phyloP scores from a whole-genome alignment of 805 yeast species.

The Metschnikowia gelsemii region DNA sequence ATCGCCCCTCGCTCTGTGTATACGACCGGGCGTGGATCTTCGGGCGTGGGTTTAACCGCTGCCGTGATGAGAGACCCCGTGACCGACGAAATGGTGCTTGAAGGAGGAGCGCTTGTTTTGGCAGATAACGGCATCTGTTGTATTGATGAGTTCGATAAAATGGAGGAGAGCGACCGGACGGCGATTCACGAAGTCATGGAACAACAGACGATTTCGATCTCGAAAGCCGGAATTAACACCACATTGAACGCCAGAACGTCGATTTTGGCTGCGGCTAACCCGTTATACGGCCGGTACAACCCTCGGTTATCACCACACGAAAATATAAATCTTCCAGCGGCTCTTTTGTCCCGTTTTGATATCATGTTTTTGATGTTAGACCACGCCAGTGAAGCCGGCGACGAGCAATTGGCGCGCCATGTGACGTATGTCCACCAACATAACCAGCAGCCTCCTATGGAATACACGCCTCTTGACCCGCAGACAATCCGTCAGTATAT shows the following conservation, averaged over 20 bases:
- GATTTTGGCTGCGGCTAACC: slow-evolving; percentile 97
- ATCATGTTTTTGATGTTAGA: slow-evolving; percentile 83
- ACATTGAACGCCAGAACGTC: slow-evolving; percentile 94
- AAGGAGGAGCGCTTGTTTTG: slow-evolving; percentile 95
- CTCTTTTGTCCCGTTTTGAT: slow-evolving; percentile 92
- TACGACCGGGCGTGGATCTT: slow-evolving; percentile 97
- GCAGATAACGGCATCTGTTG: slow-evolving; percentile 99
- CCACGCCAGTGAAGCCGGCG: slow-evolving; percentile 73
- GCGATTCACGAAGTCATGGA: slow-evolving; percentile 99
- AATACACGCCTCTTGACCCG: slow-evolving; percentile 74
- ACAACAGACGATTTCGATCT: slow-evolving; percentile 95
- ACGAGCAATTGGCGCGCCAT: slow-evolving; percentile 85
- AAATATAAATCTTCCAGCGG: slow-evolving; percentile 95
- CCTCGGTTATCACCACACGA: slow-evolving; percentile 88
- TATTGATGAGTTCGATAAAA: slow-evolving; percentile 97
- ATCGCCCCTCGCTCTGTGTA: slow-evolving; percentile 96
- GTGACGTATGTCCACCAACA: slow-evolving; percentile 96
- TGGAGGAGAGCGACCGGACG: slow-evolving; percentile 96
- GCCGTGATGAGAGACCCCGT: slow-evolving; percentile 99
- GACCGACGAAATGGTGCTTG: slow-evolving; percentile 97
- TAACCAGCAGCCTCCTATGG: slow-evolving; percentile 78
- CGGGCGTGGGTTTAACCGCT: slow-evolving; percentile 98
- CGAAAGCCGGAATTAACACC: slow-evolving; percentile 97
- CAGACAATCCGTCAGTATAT: slow-evolving; percentile 79
- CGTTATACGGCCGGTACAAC: slow-evolving; percentile 91